Base-by-base conservation (phyloP, 805 yeast species). In the Lachancea sp. region DNA sequence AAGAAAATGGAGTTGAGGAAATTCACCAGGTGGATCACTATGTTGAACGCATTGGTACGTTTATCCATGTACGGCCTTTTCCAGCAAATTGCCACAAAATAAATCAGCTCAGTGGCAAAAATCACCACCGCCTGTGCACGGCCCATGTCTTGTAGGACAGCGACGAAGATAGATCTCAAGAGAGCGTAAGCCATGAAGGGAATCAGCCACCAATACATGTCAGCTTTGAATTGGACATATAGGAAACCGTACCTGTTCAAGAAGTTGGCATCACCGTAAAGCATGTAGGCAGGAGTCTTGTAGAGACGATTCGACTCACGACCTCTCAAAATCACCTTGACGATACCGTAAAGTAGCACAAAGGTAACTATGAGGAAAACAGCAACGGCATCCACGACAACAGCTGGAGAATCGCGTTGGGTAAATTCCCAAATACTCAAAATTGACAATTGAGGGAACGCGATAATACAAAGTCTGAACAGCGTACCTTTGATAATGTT, bases 31-130 rank as follows among this genome's bases (percentile, higher is more conserved):
- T 87, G 81, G 55, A 91, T 86, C 39, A 85, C 75, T 55, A 93
- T 91, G 67, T 90, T 91, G 77, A 89, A 86, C n/a, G 79, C 82
- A 57, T 93, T 93, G 29, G 98, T 90, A 68, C 95, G 77, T 66
- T 84, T 88, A 68, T 93, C 97, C 90, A 93, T 81, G 65, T 78
- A 93, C 10, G 99, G 99, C 65, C 93, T 78, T 46, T 75, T 68
- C 75, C 78, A 77, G 58, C 89, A 81, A 22, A 89, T 56, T 0
- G 72, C 70, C 30, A 75, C 74, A 50, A 85, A 79, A 66, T 82
- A 89, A 18, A 77, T 54, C 43, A 91, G 68, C 63, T 93, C 98
- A 49, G 86, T 70, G 15, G 73, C 80, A 57, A 91, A 85, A 8
- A 90, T 74, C 41, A 85, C 70, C 50, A 87, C 74, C 1, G 96